Evolutionary conservation across 1,139 yeast species (phyloP).

Genomic region (Saccharomycopsis hybrid): DNA sequence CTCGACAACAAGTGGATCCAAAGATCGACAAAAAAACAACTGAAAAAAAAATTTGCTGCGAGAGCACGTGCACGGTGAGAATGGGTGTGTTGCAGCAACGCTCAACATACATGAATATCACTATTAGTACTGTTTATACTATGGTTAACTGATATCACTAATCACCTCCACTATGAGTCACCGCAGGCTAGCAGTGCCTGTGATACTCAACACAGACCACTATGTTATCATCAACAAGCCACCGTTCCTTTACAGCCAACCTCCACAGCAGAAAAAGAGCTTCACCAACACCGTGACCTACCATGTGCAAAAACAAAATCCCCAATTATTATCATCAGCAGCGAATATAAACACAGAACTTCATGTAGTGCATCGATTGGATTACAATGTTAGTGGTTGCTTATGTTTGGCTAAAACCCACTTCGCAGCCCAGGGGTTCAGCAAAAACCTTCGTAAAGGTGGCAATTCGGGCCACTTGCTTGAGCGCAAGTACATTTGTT

Average conservation of each 20-base stretch:
- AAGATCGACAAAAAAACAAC: background rate
- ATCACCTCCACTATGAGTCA: background rate
- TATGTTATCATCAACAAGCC: constrained; percentile 27
- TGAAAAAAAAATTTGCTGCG: background rate
- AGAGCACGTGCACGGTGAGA: too few relatives aligned
- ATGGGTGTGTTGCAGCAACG: too few relatives aligned
- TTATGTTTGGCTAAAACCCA: constrained; percentile 30
- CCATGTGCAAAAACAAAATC: constrained; percentile 18
- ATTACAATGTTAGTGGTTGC: constrained; percentile 35
- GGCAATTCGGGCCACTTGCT: constrained; percentile 31
- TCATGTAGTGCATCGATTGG: constrained; percentile 31
- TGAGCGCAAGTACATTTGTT: constrained; percentile 23
- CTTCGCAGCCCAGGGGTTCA: constrained; percentile 29
- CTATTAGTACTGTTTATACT: too few relatives aligned
- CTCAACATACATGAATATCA: too few relatives aligned
- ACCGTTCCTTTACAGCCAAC: constrained; percentile 25
- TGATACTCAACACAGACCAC: constrained; percentile 23
- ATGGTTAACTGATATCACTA: too few relatives aligned
- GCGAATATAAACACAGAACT: background rate
- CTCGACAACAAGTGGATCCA: too few relatives aligned
- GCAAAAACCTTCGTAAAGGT: constrained; percentile 28
- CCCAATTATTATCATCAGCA: constrained; percentile 11
- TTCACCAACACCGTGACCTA: constrained; percentile 23
- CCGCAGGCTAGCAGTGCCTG: constrained; percentile 5
- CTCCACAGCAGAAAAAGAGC: constrained; percentile 21